These are phyloP conservation scores for Albifimbria verrucaria DNA, from an alignment of 2,329 filamentous ascomycete genomes.

Conservation along the genomic window DNA sequence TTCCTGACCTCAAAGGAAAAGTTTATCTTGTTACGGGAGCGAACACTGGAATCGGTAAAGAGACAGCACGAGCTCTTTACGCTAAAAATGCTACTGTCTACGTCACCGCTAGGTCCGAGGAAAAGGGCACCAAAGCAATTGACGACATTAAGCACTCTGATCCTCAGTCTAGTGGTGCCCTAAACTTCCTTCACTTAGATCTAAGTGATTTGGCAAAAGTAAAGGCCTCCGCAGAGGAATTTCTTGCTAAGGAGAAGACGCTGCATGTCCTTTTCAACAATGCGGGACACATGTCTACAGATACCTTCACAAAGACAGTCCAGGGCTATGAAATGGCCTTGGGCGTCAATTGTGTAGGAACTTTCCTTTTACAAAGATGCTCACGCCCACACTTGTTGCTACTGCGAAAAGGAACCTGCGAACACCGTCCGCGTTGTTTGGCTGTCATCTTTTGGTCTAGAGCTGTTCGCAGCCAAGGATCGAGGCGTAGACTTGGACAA, in stretches of 20 bases:
- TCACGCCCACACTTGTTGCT: slow-evolving; percentile 26
- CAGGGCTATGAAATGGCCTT: slow-evolving; percentile 30
- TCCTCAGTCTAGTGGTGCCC: slow-evolving; percentile 28
- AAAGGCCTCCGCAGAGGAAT: slow-evolving; percentile 20
- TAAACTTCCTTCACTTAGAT: slow-evolving; percentile 39
- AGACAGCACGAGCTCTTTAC: slow-evolving; percentile 50
- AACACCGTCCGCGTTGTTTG: slow-evolving; percentile 19
- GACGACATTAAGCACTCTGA: slow-evolving; percentile 27
- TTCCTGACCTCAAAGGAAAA: background rate
- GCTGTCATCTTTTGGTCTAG: slow-evolving; percentile 7
- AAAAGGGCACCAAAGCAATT: slow-evolving; percentile 39
- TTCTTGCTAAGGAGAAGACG: slow-evolving; percentile 16
- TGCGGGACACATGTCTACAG: slow-evolving; percentile 25
- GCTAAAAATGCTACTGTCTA: slow-evolving; percentile 47
- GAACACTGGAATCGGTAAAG: slow-evolving; percentile 39
- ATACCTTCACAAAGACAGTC: slow-evolving; percentile 1
- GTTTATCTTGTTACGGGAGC: slow-evolving; percentile 38
- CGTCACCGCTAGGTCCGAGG: slow-evolving; percentile 40
- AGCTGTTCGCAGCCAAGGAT: slow-evolving; percentile 8
- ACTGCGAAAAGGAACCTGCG: slow-evolving; percentile 20
- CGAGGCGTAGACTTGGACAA: slow-evolving; percentile 18
- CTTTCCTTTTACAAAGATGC: slow-evolving; percentile 33
- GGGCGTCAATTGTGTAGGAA: slow-evolving; percentile 33
- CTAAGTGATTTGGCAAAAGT: slow-evolving; percentile 27
- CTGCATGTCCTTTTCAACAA: slow-evolving; percentile 38